A percentile compares a stretch with the other conserved stretches of the same genome.
Evolutionary conservation across 2,329 filamentous ascomycete species (phyloP).

Genomic region (Xylogone sp.): DNA sequence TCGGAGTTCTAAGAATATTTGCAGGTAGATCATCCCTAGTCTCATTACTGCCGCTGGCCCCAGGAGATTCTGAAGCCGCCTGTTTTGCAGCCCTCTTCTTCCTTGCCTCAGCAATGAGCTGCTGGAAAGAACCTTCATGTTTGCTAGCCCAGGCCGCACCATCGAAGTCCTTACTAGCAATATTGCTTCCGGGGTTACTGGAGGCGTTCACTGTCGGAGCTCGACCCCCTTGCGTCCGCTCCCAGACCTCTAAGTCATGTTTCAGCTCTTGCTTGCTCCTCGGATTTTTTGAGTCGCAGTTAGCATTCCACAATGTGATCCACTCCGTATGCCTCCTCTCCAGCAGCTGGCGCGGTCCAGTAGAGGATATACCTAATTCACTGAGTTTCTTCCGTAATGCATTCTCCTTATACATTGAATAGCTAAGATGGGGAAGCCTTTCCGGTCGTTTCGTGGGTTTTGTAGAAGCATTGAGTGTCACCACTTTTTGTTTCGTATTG

Average conservation of each 20-base stretch:
- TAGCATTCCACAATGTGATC: slow-evolving; percentile 95
- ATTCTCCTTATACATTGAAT: slow-evolving; percentile 78
- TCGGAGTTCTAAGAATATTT: too few species aligned
- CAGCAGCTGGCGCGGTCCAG: slow-evolving; percentile 65
- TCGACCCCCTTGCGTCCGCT: slow-evolving; percentile 70
- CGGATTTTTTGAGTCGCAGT: slow-evolving; percentile 79
- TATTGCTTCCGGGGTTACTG: slow-evolving; percentile 39
- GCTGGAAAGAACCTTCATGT: slow-evolving; percentile 72
- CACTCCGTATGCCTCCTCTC: slow-evolving; percentile 86
- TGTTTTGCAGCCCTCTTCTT: slow-evolving; percentile 33
- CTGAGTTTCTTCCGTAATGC: slow-evolving; percentile 75
- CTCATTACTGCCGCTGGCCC: not conserved
- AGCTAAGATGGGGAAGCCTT: slow-evolving; percentile 72
- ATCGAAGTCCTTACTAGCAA: slow-evolving; percentile 90
- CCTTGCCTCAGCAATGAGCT: slow-evolving; percentile 74
- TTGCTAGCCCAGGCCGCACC: slow-evolving; percentile 68
- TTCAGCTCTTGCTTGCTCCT: slow-evolving; percentile 69
- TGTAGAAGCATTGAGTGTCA: slow-evolving; percentile 11
- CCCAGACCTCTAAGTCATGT: slow-evolving; percentile 80
- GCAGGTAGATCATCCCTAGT: not conserved
- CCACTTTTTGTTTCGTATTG: slow-evolving; percentile 9
- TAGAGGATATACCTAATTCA: slow-evolving; percentile 73
- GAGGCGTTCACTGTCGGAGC: slow-evolving; percentile 39
- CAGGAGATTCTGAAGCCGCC: not conserved
- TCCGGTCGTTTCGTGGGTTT: slow-evolving; percentile 19